phyloP scores from a whole-genome alignment of 768 basidiomycete species.

The Pholiota conissans region DNA sequence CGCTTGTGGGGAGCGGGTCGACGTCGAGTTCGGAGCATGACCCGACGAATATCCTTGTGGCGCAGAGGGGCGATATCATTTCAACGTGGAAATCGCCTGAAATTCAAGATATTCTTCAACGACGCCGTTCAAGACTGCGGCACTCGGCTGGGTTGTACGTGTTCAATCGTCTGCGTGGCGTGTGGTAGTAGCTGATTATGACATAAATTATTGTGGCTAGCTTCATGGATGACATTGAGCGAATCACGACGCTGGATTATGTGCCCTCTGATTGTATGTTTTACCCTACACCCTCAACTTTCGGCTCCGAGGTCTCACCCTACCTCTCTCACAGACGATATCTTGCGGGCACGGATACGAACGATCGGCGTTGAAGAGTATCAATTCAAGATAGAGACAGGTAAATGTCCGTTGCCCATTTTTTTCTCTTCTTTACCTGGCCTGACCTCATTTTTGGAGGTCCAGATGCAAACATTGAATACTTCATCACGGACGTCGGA shows the following conservation, averaged over 20 bases:
- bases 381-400: slow-evolving; percentile 55
- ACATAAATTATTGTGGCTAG: slow-evolving; percentile 30
- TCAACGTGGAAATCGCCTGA: slow-evolving; percentile 59
- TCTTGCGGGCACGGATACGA: slow-evolving; percentile 71
- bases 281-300: slow-evolving; percentile 1
- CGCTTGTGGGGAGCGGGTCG: slow-evolving; percentile 14
- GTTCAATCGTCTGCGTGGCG: background rate
- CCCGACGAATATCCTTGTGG: slow-evolving; percentile 49
- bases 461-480: slow-evolving; percentile 47
- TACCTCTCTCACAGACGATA: slow-evolving; percentile 46
- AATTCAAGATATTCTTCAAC: slow-evolving; percentile 51
- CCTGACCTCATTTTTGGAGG: slow-evolving; percentile 16
- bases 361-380: slow-evolving; percentile 79
- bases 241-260: slow-evolving; percentile 57
- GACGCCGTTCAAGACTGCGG: slow-evolving; percentile 52
- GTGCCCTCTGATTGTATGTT: slow-evolving; percentile 62
- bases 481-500: slow-evolving; percentile 72
- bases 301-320: background rate
- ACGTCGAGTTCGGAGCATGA: slow-evolving; percentile 31
- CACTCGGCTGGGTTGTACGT: slow-evolving; percentile 71
- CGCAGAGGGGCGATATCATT: slow-evolving; percentile 60
- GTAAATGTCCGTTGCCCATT: slow-evolving; percentile 28
- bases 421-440: background rate
- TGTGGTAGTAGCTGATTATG: background rate
- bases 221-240: slow-evolving; percentile 69